Evolutionary conservation across 805 yeast species (phyloP).

Genomic region (Candida ascalaphidarum): DNA sequence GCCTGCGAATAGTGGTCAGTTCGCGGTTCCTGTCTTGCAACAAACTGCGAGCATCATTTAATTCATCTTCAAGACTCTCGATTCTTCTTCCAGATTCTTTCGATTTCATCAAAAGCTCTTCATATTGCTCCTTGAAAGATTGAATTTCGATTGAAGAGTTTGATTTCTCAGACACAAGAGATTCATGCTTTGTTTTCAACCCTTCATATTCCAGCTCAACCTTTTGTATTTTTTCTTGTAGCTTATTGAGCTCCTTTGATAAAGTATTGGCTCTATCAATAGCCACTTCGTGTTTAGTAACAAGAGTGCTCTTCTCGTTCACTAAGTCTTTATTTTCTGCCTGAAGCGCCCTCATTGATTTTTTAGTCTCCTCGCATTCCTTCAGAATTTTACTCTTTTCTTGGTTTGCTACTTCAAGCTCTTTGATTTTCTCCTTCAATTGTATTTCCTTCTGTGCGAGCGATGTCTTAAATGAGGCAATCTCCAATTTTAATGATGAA

Average conservation of each 20-base stretch:
- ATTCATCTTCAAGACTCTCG: constrained; percentile 72
- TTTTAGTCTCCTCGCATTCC: constrained; percentile 28
- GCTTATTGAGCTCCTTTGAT: constrained; percentile 28
- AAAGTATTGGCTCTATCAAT: constrained; percentile 20
- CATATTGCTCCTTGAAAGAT: constrained; percentile 54
- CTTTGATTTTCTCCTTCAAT: constrained; percentile 28
- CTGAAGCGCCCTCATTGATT: constrained; percentile 31
- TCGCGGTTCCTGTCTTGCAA: constrained; percentile 80
- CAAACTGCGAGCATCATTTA: constrained; percentile 63
- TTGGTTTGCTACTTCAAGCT: constrained; percentile 25
- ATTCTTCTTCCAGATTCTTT: constrained; percentile 54
- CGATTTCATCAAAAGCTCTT: constrained; percentile 59
- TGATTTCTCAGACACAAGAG: constrained; percentile 21
- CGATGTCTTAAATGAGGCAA: constrained; percentile 37
- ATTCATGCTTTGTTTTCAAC: constrained; percentile 27
- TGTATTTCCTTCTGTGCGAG: constrained; percentile 37
- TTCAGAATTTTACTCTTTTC: constrained; percentile 14
- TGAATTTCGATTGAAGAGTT: constrained; percentile 32
- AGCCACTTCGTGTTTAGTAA: constrained; percentile 34
- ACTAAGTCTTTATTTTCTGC: constrained; percentile 21
- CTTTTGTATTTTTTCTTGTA: constrained; percentile 35
- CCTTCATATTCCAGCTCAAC: constrained; percentile 31
- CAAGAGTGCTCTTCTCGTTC: constrained; percentile 31
- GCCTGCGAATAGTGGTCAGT: constrained; percentile 58
- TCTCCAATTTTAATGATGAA: constrained; percentile 39